Conservation (phyloP, 2,329 filamentous ascomycete genomes). For the Fonsecaea pedrosoi region DNA sequence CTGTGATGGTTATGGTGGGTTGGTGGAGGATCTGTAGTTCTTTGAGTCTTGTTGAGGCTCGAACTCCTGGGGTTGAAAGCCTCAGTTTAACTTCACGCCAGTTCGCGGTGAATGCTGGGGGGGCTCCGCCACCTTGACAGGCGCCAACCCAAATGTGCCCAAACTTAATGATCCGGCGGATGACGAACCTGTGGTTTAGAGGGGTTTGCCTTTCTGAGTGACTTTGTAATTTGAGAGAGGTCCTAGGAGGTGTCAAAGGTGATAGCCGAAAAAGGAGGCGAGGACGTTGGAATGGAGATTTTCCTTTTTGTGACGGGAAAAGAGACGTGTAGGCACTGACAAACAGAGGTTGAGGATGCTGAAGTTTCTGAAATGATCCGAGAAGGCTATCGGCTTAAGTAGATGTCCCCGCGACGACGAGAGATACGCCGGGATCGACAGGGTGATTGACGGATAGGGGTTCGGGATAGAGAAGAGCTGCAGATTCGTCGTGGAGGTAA, state of each 20-base stretch:
- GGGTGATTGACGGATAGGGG: slow-evolving; percentile 4
- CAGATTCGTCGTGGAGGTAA: neutral
- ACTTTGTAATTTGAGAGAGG: neutral
- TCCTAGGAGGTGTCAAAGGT: neutral
- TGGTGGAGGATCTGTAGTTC: neutral
- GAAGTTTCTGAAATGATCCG: neutral
- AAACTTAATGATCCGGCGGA: slow-evolving; percentile 13
- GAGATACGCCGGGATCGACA: neutral
- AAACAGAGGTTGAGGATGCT: neutral
- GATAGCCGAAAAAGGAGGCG: neutral
- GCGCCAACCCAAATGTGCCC: slow-evolving; percentile 18
- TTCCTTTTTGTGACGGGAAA: neutral
- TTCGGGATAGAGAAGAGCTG: neutral
- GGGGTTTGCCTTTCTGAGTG: neutral
- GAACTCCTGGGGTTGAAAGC: slow-evolving; percentile 4
- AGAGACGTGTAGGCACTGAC: neutral
- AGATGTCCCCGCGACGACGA: neutral
- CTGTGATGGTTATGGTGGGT: neutral
- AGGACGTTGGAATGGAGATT: neutral
- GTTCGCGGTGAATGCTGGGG: slow-evolving; percentile 3
- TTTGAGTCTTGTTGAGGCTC: slow-evolving; percentile 3
- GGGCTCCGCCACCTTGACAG: slow-evolving; percentile 19
- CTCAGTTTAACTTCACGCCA: slow-evolving; percentile 16
- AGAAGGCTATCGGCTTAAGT: slow-evolving; percentile 2
- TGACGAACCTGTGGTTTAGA: slow-evolving; percentile 4